phyloP scores from a whole-genome alignment of 75 land plant species.

The Ceratopteris richardii region DNA sequence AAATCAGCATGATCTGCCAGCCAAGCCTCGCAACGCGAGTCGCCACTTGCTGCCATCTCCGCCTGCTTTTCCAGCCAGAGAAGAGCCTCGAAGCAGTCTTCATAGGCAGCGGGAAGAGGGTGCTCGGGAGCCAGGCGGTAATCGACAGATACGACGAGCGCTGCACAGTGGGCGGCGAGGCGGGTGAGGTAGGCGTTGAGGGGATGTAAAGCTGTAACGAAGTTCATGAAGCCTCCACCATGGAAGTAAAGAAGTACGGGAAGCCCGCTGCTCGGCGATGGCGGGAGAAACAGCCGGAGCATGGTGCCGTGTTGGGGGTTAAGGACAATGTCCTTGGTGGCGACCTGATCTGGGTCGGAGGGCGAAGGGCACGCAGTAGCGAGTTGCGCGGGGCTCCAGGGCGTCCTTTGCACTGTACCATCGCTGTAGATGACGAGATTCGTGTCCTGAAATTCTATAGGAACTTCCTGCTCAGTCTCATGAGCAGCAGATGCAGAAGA shows the following conservation, averaged over 20 bases:
- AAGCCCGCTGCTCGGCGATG: background rate
- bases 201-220: background rate
- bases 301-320: slow-evolving; percentile 27
- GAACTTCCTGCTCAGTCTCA: no score
- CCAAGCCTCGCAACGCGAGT: slow-evolving; percentile 11
- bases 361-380: slow-evolving; percentile 4
- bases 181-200: slow-evolving; percentile 15
- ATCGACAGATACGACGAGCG: slow-evolving; percentile 26
- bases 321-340: slow-evolving; percentile 51
- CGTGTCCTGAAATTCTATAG: no score
- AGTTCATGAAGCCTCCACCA: slow-evolving; percentile 28
- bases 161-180: slow-evolving; percentile 1
- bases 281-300: slow-evolving; percentile 36
- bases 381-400: no score
- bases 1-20: slow-evolving; percentile 7
- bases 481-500: no score
- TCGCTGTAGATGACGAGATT: no score
- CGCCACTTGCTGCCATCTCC: background rate
- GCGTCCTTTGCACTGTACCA: no score
- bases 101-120: slow-evolving; percentile 21
- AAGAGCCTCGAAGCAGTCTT: slow-evolving; percentile 22
- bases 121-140: slow-evolving; percentile 38
- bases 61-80: slow-evolving; percentile 17
- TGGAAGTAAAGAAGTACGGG: slow-evolving; percentile 37
- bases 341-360: slow-evolving; percentile 26